Evolutionary conservation across 169 alveolate genomes (phyloP).

Genomic region (Plasmodium falciparum): DNA sequence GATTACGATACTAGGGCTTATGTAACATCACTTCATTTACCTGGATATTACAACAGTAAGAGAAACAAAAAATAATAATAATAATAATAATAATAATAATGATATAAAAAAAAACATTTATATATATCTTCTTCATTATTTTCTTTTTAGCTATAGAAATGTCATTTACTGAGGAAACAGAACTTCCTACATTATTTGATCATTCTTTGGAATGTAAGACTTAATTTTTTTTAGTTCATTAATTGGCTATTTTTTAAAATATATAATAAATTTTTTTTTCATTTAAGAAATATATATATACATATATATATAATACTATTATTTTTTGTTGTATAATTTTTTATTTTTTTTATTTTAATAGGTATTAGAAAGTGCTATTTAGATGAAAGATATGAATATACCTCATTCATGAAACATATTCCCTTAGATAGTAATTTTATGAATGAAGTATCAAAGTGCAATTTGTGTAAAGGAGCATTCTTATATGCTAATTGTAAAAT

Average conservation of each 20-base stretch:
- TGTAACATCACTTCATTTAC: constrained; percentile 40
- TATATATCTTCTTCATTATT: background rate
- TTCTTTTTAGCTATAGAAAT: constrained; percentile 32
- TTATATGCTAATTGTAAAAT: constrained; percentile 2
- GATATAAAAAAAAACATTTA: background rate
- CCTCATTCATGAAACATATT: background rate
- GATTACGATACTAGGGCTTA: constrained; percentile 47
- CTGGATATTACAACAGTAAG: constrained; percentile 59
- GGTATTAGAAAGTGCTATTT: constrained; percentile 33
- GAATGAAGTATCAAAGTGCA: constrained; percentile 10
- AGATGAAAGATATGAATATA: background rate
- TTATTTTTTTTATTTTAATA: constrained; percentile 1
- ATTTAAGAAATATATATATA: background rate
- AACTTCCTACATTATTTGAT: background rate
- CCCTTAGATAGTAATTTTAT: background rate
- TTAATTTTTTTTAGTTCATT: background rate
- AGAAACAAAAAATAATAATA: background rate
- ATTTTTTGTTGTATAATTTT: background rate
- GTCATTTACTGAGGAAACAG: constrained; percentile 21
- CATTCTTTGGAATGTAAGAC: constrained; percentile 27
- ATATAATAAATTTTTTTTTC: no score
- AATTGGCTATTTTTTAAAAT: no score
- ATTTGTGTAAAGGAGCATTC: constrained; percentile 54
- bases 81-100: background rate
- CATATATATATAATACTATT: no score